phyloP scores from a whole-genome alignment of 1,284 basidiomycete genomes.

The Rhodotorula sp. region DNA sequence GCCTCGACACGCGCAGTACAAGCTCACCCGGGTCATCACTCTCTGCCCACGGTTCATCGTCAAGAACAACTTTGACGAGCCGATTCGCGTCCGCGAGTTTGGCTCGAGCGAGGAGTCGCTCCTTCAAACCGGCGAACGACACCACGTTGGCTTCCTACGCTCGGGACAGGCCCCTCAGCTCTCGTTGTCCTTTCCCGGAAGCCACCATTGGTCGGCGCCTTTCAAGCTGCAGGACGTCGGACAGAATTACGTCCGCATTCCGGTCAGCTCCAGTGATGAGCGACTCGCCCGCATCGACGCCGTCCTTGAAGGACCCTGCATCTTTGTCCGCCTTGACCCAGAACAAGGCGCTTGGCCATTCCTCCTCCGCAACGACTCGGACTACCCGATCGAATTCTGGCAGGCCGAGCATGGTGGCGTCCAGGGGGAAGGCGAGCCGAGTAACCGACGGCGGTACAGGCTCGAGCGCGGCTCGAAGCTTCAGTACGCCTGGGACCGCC shows the following conservation, averaged over 20 bases:
- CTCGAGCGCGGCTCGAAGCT: constrained; percentile 61
- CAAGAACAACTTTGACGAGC: constrained; percentile 71
- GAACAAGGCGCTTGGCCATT: constrained; percentile 84
- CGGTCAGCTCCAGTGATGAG: constrained; percentile 52
- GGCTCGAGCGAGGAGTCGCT: constrained; percentile 57
- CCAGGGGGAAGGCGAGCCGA: constrained; percentile 34
- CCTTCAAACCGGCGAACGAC: constrained; percentile 62
- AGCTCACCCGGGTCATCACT: constrained; percentile 91
- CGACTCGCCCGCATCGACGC: constrained; percentile 79
- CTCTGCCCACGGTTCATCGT: constrained; percentile 87
- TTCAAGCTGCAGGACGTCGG: constrained; percentile 93
- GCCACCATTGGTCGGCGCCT: constrained; percentile 84
- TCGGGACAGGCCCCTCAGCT: constrained; percentile 61
- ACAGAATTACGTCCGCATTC: constrained; percentile 71
- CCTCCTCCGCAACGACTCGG: constrained; percentile 83
- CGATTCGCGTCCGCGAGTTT: constrained; percentile 81
- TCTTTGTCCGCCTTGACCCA: constrained; percentile 74
- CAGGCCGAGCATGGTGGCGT: constrained; percentile 60
- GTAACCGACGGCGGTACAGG: constrained; percentile 53
- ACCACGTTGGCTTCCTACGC: constrained; percentile 69
- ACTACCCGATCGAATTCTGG: constrained; percentile 66
- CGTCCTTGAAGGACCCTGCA: constrained; percentile 79
- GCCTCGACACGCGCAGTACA: no score
- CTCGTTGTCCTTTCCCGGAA: constrained; percentile 78
- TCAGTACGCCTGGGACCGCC: constrained; percentile 92